Evolutionary conservation across 1,284 basidiomycete genomes (phyloP), one percentile per base, ranked within the genome.

Genomic region (Erythrobasidium hasegawianum): DNA sequence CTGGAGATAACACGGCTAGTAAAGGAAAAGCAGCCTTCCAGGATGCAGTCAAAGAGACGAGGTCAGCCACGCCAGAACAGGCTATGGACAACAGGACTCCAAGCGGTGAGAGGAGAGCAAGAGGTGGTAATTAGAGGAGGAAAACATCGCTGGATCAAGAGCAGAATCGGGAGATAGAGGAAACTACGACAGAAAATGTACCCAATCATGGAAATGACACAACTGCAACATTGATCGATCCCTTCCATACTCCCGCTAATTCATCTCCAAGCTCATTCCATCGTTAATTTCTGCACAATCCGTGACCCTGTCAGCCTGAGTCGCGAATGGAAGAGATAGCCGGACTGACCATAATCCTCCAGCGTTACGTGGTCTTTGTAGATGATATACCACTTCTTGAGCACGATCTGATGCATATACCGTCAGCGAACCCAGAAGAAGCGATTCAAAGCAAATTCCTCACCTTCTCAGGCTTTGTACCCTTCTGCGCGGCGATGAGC

Each of bases 381-480:
- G 56, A 86, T 87, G 0, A 84, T 93, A 77, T 94, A 93, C 90
- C 93, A 97, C 84, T 97, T 97, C 86, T 97, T 98, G 60, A 98
- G 80, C 74, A 88, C 84, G 69, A 98, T 97, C 84, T 97, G 5
- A 16, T 18, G 3, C 3, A 39, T 20, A n/a, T n/a, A n/a, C n/a
- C n/a, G n/a, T n/a, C n/a, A n/a, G n/a, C n/a, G n/a, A n/a, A n/a
- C n/a, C n/a, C n/a, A n/a, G n/a, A n/a, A n/a, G n/a, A n/a, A n/a
- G n/a, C n/a, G n/a, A n/a, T n/a, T n/a, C n/a, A n/a, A n/a, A n/a
- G n/a, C n/a, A n/a, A n/a, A n/a, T n/a, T n/a, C 65, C 74, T 56
- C 58, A 79, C 79, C 69, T 78, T 78, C 54, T 77, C 72, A 1
- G 78, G 74, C n/a, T 90, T 86, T 2, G 94, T 97, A 54, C 95